Evolutionary conservation across 2,329 filamentous ascomycete species (phyloP), one percentile per base, ranked within the genome.

Genomic region (Pseudogymnoascus sp.): DNA sequence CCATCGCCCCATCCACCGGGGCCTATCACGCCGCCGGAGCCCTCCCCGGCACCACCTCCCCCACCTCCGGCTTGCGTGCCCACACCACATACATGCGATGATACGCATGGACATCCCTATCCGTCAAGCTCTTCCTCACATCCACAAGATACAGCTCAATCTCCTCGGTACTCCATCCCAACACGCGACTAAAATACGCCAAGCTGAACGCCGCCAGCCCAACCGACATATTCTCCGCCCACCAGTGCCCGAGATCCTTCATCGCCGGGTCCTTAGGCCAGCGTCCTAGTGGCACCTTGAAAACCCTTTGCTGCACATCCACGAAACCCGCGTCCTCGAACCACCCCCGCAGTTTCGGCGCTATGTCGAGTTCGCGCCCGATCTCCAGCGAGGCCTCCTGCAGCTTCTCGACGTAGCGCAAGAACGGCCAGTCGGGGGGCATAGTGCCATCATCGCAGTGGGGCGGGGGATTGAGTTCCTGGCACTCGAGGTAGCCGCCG

Each of bases 211-310:
- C 70, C 3, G 60, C 60, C 28, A 72, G 60, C 1, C 69, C 70
- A 3, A 62, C 58, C 3, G 70, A 61, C 64, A 65, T 68, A 42
- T 72, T 72, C 9, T 66, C 64, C 35, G 69, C 70, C 14, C 63
- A 66, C 68, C 66, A 68, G 9, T 64, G 60, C 9, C 67, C 66
- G 63, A n/a, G 16, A 28, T 36, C 28, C 28, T 64, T 64, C 62
- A 58, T 58, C n/a, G 63, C 39, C 16, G 64, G 63, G 23, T 69
- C 71, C 64, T 77, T 79, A 0, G 82, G 75, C 83, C 83, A 85
- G 2, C 75, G 74, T 12, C 80, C 80, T 45, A 79, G 74, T 0
- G 83, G 82, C 41, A 83, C 75, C 68, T 80, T 83, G 52, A 69
- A 63, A 1, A 64, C 64, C 8, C 65, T 64, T 49, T 71, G 67